Evolutionary conservation across 139 green algal genomes (phyloP).

Genomic region (Asterochloris sp.): DNA sequence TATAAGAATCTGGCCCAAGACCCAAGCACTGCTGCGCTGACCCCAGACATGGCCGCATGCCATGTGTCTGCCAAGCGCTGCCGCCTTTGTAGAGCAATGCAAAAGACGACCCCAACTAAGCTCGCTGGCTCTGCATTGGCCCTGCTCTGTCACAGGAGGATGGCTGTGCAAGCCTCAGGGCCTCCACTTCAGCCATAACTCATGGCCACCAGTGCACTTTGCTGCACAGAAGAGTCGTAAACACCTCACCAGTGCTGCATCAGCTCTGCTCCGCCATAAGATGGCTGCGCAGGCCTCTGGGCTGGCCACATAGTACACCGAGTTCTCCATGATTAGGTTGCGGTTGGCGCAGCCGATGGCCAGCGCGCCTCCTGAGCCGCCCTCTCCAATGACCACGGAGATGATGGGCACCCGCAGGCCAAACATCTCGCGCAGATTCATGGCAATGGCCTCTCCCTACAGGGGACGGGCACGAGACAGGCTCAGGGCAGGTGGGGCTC

Average conservation of each 20-base stretch:
- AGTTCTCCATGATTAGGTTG: constrained; percentile 92
- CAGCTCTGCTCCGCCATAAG: constrained; percentile 90
- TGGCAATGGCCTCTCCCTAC: constrained; percentile 94
- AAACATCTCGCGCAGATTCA: constrained; percentile 98
- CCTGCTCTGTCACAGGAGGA: too few relatives aligned
- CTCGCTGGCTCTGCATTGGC: too few relatives aligned
- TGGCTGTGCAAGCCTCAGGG: too few relatives aligned
- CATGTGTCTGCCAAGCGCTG: too few relatives aligned
- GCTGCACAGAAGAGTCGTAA: neutral
- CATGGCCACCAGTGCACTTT: too few relatives aligned
- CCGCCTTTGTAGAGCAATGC: too few relatives aligned
- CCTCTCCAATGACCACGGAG: constrained; percentile 91
- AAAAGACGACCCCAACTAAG: too few relatives aligned
- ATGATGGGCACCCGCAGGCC: constrained; percentile 92
- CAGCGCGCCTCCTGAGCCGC: constrained; percentile 87
- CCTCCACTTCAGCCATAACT: too few relatives aligned
- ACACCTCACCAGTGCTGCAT: constrained; percentile 52
- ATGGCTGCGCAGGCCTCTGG: constrained; percentile 96
- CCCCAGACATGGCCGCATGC: too few relatives aligned
- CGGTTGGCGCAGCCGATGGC: constrained; percentile 93
- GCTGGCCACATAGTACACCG: constrained; percentile 95
- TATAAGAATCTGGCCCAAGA: too few relatives aligned
- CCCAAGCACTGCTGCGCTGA: too few relatives aligned
- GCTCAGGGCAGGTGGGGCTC: too few relatives aligned
- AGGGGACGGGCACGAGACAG: neutral